Percentiles rank a stretch among this genome's conserved stretches.
These are phyloP conservation scores for Leishmania gerbilli DNA, from an alignment of 208 protist species.

Conservation along the genomic window DNA sequence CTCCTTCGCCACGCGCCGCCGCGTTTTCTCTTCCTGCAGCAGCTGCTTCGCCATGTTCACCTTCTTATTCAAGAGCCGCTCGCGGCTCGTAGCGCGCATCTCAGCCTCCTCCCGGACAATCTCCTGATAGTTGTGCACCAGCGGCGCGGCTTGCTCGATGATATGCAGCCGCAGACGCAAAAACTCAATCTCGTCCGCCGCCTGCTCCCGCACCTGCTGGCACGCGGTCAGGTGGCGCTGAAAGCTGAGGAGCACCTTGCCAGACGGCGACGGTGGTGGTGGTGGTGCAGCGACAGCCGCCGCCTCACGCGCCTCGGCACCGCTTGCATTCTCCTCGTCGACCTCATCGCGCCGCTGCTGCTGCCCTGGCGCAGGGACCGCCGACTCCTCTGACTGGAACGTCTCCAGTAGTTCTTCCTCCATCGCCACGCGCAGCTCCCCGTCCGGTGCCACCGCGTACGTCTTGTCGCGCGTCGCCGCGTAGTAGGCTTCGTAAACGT, in stretches of 20 bases:
- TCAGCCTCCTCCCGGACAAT: slow-evolving; percentile 54
- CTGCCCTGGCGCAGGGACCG: neutral
- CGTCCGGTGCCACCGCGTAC: slow-evolving; percentile 29
- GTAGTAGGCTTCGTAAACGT: slow-evolving; percentile 30
- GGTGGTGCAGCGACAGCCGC: neutral
- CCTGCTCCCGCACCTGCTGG: slow-evolving; percentile 34
- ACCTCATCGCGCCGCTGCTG: neutral
- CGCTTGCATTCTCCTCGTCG: neutral
- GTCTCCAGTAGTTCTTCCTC: slow-evolving; percentile 35
- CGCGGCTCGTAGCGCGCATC: slow-evolving; percentile 53
- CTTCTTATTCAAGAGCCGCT: slow-evolving; percentile 76
- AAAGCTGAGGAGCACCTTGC: slow-evolving; percentile 24
- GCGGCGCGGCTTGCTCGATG: slow-evolving; percentile 39
- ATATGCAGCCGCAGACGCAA: slow-evolving; percentile 44
- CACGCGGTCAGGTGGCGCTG: slow-evolving; percentile 37
- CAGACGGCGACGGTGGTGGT: neutral
- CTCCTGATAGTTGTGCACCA: slow-evolving; percentile 39
- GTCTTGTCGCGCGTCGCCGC: slow-evolving; percentile 23
- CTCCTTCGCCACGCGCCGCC: slow-evolving; percentile 61
- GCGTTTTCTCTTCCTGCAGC: slow-evolving; percentile 71
- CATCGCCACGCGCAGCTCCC: slow-evolving; percentile 35
- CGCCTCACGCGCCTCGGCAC: neutral
- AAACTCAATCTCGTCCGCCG: slow-evolving; percentile 24
- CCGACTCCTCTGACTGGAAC: neutral
- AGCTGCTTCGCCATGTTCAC: slow-evolving; percentile 89